phyloP scores from a whole-genome alignment of 345 rosid genomes.

The Eucalyptus shirleyi region DNA sequence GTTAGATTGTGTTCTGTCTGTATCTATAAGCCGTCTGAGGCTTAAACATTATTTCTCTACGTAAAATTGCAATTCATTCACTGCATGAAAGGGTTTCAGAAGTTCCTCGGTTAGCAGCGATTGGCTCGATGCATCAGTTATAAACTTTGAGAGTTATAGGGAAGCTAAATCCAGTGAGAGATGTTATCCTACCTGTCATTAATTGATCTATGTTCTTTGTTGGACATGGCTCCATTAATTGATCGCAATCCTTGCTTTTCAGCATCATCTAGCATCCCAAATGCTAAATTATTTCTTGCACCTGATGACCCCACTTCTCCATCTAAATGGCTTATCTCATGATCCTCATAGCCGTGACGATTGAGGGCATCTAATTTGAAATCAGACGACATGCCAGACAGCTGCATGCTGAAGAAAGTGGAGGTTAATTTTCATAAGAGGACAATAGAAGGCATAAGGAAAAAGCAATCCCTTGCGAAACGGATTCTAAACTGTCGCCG shows the following conservation, averaged over 20 bases:
- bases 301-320: conserved; percentile 1
- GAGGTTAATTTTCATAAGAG: background rate
- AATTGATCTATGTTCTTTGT: conserved; percentile 24
- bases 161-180: background rate
- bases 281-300: conserved; percentile 12
- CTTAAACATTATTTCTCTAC: background rate
- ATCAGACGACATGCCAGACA: conserved; percentile 27
- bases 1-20: background rate
- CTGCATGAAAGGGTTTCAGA: background rate
- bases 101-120: background rate
- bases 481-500: background rate
- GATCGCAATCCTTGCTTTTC: conserved; percentile 23
- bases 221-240: conserved; percentile 5
- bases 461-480: background rate
- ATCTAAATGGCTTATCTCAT: conserved; percentile 10
- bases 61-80: background rate
- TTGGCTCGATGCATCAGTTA: background rate
- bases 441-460: background rate
- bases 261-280: conserved; percentile 17
- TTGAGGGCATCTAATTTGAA: conserved; percentile 26
- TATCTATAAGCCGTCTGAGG: background rate
- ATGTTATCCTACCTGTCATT: conserved; percentile 36
- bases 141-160: background rate
- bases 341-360: conserved; percentile 16
- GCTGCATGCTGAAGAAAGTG: conserved; percentile 5